Evolutionary conservation across 768 basidiomycete genomes (phyloP).

Genomic region (Leucocoprinus birnbaumii): DNA sequence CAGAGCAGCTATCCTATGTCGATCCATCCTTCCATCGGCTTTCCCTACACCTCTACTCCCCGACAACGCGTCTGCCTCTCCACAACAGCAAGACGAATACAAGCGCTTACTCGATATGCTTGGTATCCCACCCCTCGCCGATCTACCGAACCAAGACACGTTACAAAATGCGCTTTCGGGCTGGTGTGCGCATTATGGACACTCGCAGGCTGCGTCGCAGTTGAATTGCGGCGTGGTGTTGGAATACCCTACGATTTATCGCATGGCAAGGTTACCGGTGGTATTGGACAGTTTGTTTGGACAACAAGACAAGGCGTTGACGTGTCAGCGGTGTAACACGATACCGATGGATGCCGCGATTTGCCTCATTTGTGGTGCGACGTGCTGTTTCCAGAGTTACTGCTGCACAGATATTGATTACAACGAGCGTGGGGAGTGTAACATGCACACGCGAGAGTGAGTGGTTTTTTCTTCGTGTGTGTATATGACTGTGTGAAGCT

Average conservation of each 20-base stretch:
- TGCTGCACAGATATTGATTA: slow-evolving; percentile 80
- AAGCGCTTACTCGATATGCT: slow-evolving; percentile 71
- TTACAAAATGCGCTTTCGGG: slow-evolving; percentile 86
- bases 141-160: slow-evolving; percentile 80
- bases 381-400: slow-evolving; percentile 87
- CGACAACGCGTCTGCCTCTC: slow-evolving; percentile 19
- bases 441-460: slow-evolving; percentile 91
- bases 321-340: slow-evolving; percentile 73
- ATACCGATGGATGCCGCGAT: slow-evolving; percentile 86
- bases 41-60: slow-evolving; percentile 49
- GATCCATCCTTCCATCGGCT: slow-evolving; percentile 63
- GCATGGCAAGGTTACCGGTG: slow-evolving; percentile 75
- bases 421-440: slow-evolving; percentile 82
- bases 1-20: slow-evolving; percentile 80
- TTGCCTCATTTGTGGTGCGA: slow-evolving; percentile 86
- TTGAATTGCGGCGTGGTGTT: slow-evolving; percentile 76
- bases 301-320: slow-evolving; percentile 68
- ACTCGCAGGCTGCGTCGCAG: slow-evolving; percentile 75
- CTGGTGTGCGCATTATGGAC: slow-evolving; percentile 89
- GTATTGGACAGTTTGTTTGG: slow-evolving; percentile 83
- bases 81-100: slow-evolving; percentile 68
- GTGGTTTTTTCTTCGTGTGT: slow-evolving; percentile 28
- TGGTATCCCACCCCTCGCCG: slow-evolving; percentile 75
- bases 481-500: neutral
- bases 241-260: slow-evolving; percentile 83